Base-by-base conservation (phyloP, 192 early-diverging fungal species). In the Paraglomus brasilianum region DNA sequence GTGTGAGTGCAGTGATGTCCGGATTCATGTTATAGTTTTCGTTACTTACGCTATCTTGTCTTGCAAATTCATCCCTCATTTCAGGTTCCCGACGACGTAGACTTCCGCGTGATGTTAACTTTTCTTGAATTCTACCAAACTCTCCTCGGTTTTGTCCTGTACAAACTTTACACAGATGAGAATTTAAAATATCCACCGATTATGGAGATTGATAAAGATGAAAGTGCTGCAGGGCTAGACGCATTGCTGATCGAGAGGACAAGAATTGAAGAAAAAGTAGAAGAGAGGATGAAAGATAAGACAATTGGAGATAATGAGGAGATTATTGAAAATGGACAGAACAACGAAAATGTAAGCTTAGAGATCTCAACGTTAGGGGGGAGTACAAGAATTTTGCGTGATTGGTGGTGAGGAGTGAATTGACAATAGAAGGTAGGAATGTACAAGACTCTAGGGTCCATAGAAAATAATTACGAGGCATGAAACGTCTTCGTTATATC, bases 111-210 rank as follows among this genome's bases (percentile, higher is more conserved):
- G 47, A 97, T 99, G 95, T 57, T 83, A 53, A 99, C 97, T 36
- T 99, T 99, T 83, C 81, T 98, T 75, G 93, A 99, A 71, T 91
- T 99, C 66, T 93, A 99, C 78, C 88, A 89, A 74, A 95, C 93
- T 5, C 80, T 98, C 50, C 75, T 94, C 42, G 91, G 92, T 36
- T 99, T 99, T 80, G 89, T 97, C 78, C 96, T 95, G 83, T 97
- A 82, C 83, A 93, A 89, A 74, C 86, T 99, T 61, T 99, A 89
- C 80, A 83, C 86, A 15, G 91, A 94, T 42, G 68, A 87, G 59
- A 96, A 96, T 82, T 78, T 97, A 45, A 78, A 89, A 17, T 99
- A 99, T 73, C 97, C 97, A 46, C 97, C 97, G 43, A 85, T 82
- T 67, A 63, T 99, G 50, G 91, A 93, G 69, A 73, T 72, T 41